Evolutionary conservation across 176 grass and related monocot genomes (phyloP).

Genomic region (Leersia perrieri): DNA sequence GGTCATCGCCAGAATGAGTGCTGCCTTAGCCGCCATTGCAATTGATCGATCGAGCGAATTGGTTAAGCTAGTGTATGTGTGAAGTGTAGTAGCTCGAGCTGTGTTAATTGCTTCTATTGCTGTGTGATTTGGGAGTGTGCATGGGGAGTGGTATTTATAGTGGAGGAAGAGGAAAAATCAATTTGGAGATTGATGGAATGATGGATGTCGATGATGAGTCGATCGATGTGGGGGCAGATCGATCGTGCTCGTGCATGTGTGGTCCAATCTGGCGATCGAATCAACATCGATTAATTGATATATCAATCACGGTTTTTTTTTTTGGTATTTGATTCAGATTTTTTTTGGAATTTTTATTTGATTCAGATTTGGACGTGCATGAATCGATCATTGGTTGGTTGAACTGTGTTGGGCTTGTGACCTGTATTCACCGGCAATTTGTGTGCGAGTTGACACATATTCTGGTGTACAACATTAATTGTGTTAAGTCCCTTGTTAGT

Average conservation of each 20-base stretch:
- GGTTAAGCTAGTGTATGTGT: too few species aligned
- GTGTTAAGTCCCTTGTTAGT: too few species aligned
- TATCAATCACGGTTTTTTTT: background rate
- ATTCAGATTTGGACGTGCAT: background rate
- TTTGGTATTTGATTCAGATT: background rate
- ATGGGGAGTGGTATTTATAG: slow-evolving; percentile 22
- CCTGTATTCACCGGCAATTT: background rate
- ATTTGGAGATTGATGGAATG: background rate
- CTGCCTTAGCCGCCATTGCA: slow-evolving; percentile 33
- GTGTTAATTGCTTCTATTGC: background rate
- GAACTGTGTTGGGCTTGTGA: background rate
- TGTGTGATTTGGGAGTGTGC: background rate
- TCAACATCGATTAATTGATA: background rate
- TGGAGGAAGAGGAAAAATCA: background rate
- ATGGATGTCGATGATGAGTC: too few species aligned
- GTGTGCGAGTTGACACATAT: background rate
- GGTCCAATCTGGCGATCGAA: background rate
- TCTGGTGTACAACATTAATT: too few species aligned
- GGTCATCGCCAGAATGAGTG: slow-evolving; percentile 41
- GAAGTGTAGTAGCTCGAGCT: background rate
- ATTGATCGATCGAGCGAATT: background rate
- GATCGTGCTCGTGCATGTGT: background rate
- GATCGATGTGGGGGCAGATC: too few species aligned
- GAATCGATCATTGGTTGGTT: background rate
- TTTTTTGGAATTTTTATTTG: too few species aligned